phyloP scores from a whole-genome alignment of 2,329 filamentous ascomycete species.

The Phialemoniopsis sp. region DNA sequence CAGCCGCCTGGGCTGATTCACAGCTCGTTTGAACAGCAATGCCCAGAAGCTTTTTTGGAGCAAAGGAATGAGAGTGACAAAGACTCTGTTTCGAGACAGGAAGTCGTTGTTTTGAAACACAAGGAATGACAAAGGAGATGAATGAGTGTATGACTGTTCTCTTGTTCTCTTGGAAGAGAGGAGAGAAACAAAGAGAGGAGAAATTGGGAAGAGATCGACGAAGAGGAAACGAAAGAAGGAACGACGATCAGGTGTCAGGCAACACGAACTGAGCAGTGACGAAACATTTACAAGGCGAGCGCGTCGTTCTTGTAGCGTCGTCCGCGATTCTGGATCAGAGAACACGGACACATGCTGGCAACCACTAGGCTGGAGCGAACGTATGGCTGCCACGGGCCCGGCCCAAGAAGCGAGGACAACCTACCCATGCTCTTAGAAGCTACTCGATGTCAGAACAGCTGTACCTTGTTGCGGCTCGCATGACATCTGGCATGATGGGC shows the following conservation, averaged over 20 bases:
- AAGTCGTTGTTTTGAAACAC: conserved; percentile 8
- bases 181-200: conserved; percentile 7
- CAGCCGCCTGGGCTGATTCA: not conserved
- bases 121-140: conserved; percentile 18
- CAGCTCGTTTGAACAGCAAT: not conserved
- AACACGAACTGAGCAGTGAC: conserved; percentile 2
- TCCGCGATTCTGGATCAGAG: no score
- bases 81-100: conserved; percentile 25
- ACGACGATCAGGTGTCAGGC: no score
- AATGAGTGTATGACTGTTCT: conserved; percentile 1
- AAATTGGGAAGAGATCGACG: conserved; percentile 4
- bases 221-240: not conserved
- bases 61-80: conserved; percentile 4
- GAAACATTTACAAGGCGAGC: conserved; percentile 6
- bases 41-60: conserved; percentile 14
- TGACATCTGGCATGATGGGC: no score
- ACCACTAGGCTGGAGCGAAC: no score
- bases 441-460: no score
- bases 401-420: no score
- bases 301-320: no score
- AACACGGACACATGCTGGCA: no score
- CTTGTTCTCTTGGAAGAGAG: conserved; percentile 6
- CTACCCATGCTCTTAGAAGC: no score
- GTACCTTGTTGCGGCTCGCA: no score
- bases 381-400: no score